Evolutionary conservation across 176 grass and related monocot genomes (phyloP).

Genomic region (Oryza glaberrima): DNA sequence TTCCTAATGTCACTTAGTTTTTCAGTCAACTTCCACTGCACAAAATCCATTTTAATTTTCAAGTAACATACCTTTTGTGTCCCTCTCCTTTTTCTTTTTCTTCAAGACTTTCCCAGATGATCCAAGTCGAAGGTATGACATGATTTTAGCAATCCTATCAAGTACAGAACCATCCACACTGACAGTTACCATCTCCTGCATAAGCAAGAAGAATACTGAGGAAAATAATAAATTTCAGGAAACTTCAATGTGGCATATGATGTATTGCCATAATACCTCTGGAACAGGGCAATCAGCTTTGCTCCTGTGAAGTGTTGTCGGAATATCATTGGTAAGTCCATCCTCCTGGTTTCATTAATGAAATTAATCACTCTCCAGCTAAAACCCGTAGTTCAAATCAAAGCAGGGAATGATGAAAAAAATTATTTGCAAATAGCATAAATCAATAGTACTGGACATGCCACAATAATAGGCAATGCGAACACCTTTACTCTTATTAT

Average conservation of each 20-base stretch:
- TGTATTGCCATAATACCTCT: constrained; percentile 44
- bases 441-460: not conserved
- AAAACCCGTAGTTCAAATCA: not conserved
- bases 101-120: constrained; percentile 97
- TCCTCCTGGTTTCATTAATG: constrained; percentile 70
- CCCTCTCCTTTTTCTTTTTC: constrained; percentile 99
- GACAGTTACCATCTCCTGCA: constrained; percentile 96
- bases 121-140: constrained; percentile 97
- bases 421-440: not conserved
- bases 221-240: constrained; percentile 3
- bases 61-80: constrained; percentile 65
- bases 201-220: constrained; percentile 39
- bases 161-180: constrained; percentile 94
- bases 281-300: constrained; percentile 90
- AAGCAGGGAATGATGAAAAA: not conserved
- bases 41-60: not conserved
- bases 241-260: not conserved
- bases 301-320: constrained; percentile 95
- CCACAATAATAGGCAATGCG: not conserved
- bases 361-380: not conserved
- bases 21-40: constrained; percentile 26
- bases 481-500: not conserved
- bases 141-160: constrained; percentile 99
- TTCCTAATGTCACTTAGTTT: constrained; percentile 8
- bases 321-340: constrained; percentile 87